These are phyloP conservation scores for Brassica cretica DNA, from an alignment of 345 rosid species.

Conservation along the genomic window DNA sequence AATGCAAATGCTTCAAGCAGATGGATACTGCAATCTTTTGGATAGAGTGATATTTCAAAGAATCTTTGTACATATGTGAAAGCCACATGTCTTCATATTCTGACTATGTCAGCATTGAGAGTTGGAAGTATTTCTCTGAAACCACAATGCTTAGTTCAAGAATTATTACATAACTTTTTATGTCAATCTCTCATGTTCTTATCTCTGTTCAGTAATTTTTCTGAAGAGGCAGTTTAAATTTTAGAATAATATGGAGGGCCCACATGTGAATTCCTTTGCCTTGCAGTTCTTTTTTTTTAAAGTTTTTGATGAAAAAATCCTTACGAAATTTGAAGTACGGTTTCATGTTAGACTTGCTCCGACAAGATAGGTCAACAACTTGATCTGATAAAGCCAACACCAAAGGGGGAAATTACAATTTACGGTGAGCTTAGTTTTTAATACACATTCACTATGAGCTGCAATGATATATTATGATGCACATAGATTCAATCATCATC, in stretches of 20 bases:
- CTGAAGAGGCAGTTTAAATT: conserved; percentile 41
- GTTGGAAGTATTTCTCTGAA: conserved; percentile 48
- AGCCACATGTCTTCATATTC: conserved; percentile 65
- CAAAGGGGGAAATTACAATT: too few relatives aligned
- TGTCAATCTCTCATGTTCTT: not conserved
- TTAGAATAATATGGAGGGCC: conserved; percentile 41
- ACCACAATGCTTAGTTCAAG: conserved; percentile 4
- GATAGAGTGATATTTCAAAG: conserved; percentile 58
- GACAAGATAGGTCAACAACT: not conserved
- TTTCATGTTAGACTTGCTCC: too few relatives aligned
- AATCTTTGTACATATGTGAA: conserved; percentile 60
- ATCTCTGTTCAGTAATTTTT: not conserved
- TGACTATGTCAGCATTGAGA: conserved; percentile 64
- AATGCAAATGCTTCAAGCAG: conserved; percentile 61
- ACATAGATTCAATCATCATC: conserved; percentile 51
- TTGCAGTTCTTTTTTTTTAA: not conserved
- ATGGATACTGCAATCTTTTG: conserved; percentile 59
- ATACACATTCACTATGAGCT: conserved; percentile 4
- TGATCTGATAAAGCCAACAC: not conserved
- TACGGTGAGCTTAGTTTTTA: conserved; percentile 15
- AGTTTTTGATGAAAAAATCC: not conserved
- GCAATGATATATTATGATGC: conserved; percentile 49
- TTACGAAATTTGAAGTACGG: not conserved
- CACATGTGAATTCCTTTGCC: not conserved
- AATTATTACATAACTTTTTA: not conserved